Evolutionary conservation across 2,329 filamentous ascomycete species (phyloP).

Genomic region (Aureobasidium melanogenum): DNA sequence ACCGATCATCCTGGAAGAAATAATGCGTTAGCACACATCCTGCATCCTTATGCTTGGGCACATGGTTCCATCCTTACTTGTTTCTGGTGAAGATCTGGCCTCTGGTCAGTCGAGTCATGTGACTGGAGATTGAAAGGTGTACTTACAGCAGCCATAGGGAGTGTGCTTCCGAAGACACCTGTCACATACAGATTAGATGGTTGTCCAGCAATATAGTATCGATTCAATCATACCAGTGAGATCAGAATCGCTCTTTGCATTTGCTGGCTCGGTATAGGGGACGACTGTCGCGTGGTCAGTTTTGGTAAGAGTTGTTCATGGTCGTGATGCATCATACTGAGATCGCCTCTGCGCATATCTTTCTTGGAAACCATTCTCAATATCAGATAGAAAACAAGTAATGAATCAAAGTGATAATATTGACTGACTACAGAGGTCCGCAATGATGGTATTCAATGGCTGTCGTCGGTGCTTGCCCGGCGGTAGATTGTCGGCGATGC

Average conservation of each 20-base stretch:
- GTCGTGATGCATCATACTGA: slow-evolving; percentile 48
- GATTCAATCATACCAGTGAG: slow-evolving; percentile 52
- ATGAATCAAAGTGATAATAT: neutral
- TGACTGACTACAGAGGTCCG: neutral
- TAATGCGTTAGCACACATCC: neutral
- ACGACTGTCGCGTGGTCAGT: slow-evolving; percentile 53
- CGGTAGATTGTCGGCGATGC: slow-evolving; percentile 1
- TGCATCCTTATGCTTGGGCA: neutral
- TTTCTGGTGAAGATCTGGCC: slow-evolving; percentile 78
- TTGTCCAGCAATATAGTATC: neutral
- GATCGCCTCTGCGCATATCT: slow-evolving; percentile 65
- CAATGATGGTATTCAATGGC: slow-evolving; percentile 15
- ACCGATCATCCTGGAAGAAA: slow-evolving; percentile 48
- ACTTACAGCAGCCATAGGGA: slow-evolving; percentile 80
- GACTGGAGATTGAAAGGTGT: slow-evolving; percentile 13
- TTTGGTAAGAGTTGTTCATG: slow-evolving; percentile 11
- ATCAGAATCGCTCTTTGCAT: slow-evolving; percentile 56
- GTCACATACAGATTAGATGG: slow-evolving; percentile 18
- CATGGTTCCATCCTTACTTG: slow-evolving; percentile 46
- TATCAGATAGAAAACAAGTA: neutral
- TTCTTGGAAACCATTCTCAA: slow-evolving; percentile 56
- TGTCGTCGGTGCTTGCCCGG: neutral
- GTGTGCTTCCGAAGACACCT: slow-evolving; percentile 62
- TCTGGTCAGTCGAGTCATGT: slow-evolving; percentile 22
- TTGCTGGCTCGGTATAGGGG: slow-evolving; percentile 70